Conservation (phyloP, 2,329 filamentous ascomycete genomes). For the Colletotrichum sp. region DNA sequence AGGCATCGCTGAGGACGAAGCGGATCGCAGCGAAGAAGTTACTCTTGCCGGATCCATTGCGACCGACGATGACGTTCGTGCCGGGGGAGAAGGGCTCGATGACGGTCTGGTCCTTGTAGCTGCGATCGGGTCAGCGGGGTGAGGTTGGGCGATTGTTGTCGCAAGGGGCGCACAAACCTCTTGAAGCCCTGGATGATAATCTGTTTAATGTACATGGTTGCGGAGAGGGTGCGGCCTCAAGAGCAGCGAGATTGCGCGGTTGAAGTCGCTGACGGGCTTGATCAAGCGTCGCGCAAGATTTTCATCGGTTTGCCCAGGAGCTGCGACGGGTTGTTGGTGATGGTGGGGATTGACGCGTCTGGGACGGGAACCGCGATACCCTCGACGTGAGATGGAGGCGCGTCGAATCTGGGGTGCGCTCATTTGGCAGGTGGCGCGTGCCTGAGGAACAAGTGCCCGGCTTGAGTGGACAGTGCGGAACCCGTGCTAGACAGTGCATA, state of each 20-base stretch:
- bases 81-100: slow-evolving; percentile 98
- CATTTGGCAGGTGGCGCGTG: slow-evolving; percentile 3
- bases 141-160: slow-evolving; percentile 22
- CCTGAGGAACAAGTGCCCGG: slow-evolving; percentile 11
- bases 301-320: slow-evolving; percentile 11
- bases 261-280: slow-evolving; percentile 7
- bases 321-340: slow-evolving; percentile 2
- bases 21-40: slow-evolving; percentile 99
- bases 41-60: slow-evolving; percentile 98
- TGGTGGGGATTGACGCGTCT: slow-evolving; percentile 23
- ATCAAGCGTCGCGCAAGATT: slow-evolving; percentile 8
- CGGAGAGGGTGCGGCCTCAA: slow-evolving; percentile 12
- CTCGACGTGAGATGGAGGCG: slow-evolving; percentile 6
- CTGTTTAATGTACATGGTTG: slow-evolving; percentile 96
- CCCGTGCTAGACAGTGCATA: accelerated
- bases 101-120: slow-evolving; percentile 99
- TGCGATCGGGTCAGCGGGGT: slow-evolving; percentile 39
- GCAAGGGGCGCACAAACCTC: slow-evolving; percentile 71
- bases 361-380: slow-evolving; percentile 4
- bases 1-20: slow-evolving; percentile 97
- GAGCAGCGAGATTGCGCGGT: slow-evolving; percentile 13
- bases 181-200: slow-evolving; percentile 99
- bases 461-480: neutral
- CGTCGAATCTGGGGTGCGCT: slow-evolving; percentile 6
- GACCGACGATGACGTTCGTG: slow-evolving; percentile 97